phyloP scores from a whole-genome alignment of 1,284 basidiomycete genomes.

The Nidula niveotomentosa region DNA sequence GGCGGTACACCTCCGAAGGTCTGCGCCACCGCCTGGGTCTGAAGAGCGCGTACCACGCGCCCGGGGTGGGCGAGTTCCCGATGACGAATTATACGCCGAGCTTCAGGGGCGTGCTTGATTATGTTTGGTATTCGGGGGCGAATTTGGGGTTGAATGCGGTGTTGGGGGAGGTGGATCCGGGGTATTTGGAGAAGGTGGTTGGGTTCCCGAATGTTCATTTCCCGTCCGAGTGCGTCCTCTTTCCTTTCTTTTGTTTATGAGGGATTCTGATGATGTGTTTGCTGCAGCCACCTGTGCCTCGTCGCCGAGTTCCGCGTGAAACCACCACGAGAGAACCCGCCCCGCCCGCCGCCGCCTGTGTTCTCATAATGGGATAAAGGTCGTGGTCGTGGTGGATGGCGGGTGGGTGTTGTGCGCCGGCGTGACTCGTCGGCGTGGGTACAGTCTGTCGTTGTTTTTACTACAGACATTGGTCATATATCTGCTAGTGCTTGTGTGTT shows the following conservation, averaged over 20 bases:
- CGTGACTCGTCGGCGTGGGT: not conserved
- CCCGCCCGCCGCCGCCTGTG: constrained; percentile 23
- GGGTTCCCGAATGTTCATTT: constrained; percentile 98
- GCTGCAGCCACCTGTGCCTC: constrained; percentile 62
- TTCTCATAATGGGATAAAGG: constrained; percentile 14
- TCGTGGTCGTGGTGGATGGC: too few species aligned
- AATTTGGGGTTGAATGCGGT: constrained; percentile 86
- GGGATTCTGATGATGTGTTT: constrained; percentile 15
- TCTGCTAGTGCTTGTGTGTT: not conserved
- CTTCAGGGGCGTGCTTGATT: constrained; percentile 87
- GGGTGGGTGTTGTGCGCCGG: not conserved
- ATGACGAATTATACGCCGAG: constrained; percentile 93
- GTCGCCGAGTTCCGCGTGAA: constrained; percentile 75
- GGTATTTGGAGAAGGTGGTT: constrained; percentile 88
- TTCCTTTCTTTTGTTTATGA: constrained; percentile 5
- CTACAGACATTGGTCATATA: not conserved
- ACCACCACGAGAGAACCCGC: constrained; percentile 44
- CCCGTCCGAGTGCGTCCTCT: constrained; percentile 83
- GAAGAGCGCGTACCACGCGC: constrained; percentile 78
- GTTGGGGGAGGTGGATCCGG: constrained; percentile 85
- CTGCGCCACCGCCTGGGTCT: constrained; percentile 79
- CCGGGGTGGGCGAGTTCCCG: constrained; percentile 55
- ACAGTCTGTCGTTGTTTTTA: not conserved
- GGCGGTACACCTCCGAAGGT: constrained; percentile 91
- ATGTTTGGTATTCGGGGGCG: constrained; percentile 88